Base-by-base conservation (phyloP, 129 eudicot genomes). In the Centella asiatica region DNA sequence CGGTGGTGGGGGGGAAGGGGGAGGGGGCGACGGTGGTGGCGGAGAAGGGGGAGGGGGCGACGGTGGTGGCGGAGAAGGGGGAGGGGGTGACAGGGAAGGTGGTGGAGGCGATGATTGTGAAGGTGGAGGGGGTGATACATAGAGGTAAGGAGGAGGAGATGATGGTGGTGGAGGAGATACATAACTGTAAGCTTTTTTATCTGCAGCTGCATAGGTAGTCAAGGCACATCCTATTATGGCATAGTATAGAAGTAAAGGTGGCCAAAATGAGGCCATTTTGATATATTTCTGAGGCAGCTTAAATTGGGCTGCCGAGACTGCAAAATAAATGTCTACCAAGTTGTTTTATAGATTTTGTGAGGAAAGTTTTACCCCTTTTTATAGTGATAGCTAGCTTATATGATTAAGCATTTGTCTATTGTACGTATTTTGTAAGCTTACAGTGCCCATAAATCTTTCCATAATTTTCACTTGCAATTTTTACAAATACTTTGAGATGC, bases 211-310 rank as follows among this genome's bases (percentile, higher is more conserved):
- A 62, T 25, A 24, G 8, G 24, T 62, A 44, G 36, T 2, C 11
- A 44, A 11, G 23, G 26, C 23, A 18, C 36, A 62, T 1, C 46
- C 24, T 25, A 26, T 3, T 6, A 42, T 1, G 12, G 4, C 53
- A 57, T 32, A 58, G 52, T 40, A 10, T 62, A 44, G n/a, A n/a
- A n/a, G 19, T 17, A 26, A 5, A 42, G 6, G 32, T 37, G 52
- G 52, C 67, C 37, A 62, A 62, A 45, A 62, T 40, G 53, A 25
- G 1, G 67, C 67, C 54, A 62, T 62, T 26, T 26, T 62, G n/a
- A n/a, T n/a, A n/a, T n/a, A n/a, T n/a, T n/a, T n/a, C n/a, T n/a
- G 24, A 19, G 28, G n/a, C 19, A 19, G 12, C 28, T 20, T 11
- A 34, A 34, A 3, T 32, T 32, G 2, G 14, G 0, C 9, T 32